A percentile compares a stretch with the other conserved stretches of the same genome.
phyloP scores from a whole-genome alignment of 2,329 filamentous ascomycete species.

The Phialophora macrospora region DNA sequence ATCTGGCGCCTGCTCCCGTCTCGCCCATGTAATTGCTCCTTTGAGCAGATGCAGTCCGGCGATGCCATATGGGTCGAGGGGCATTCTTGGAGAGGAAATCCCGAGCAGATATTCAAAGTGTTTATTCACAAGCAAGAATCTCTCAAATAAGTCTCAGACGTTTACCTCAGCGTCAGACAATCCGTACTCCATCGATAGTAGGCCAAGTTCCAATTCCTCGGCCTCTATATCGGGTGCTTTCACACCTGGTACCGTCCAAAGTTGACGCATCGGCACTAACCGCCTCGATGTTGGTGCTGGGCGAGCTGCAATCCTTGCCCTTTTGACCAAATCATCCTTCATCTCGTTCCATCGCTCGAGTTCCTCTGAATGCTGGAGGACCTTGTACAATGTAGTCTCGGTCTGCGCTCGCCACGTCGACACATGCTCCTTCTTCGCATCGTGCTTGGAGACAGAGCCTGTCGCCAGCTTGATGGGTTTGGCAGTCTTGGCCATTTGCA shows the following conservation, averaged over 20 bases:
- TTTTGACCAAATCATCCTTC: slow-evolving; percentile 30
- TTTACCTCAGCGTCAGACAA: slow-evolving; percentile 11
- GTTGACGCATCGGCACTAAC: neutral
- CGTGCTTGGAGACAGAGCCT: neutral
- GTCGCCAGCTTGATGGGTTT: slow-evolving; percentile 47
- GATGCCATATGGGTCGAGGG: neutral
- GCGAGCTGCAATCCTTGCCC: slow-evolving; percentile 25
- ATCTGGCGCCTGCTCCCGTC: neutral
- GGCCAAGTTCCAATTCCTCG: slow-evolving; percentile 14
- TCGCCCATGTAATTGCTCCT: neutral
- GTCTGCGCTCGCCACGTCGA: slow-evolving; percentile 49
- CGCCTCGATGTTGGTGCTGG: neutral
- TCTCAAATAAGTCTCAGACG: neutral
- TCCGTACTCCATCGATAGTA: slow-evolving; percentile 22
- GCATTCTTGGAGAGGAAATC: neutral
- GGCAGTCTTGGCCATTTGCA: slow-evolving; percentile 51
- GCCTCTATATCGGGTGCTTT: slow-evolving; percentile 4
- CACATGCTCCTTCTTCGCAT: neutral
- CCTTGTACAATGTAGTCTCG: slow-evolving; percentile 50
- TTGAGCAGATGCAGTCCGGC: neutral
- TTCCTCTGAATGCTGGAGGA: slow-evolving; percentile 52
- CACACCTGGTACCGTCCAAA: neutral
- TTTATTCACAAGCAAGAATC: slow-evolving; percentile 1
- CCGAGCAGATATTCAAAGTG: neutral
- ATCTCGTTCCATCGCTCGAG: slow-evolving; percentile 50